These are phyloP conservation scores for Yamadazyma nakazawae DNA, from an alignment of 805 yeast species.

Conservation along the genomic window DNA sequence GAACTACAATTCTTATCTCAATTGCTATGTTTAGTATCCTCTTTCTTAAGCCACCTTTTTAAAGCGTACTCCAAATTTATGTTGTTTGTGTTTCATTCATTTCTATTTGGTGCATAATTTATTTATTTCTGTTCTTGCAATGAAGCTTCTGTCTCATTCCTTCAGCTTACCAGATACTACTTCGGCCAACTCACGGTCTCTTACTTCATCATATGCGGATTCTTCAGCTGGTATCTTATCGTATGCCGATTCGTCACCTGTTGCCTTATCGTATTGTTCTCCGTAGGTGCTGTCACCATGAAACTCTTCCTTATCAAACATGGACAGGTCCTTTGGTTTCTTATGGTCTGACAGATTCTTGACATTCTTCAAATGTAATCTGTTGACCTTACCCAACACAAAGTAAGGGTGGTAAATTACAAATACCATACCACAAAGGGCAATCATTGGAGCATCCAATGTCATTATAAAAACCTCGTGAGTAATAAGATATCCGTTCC, in stretches of 20 bases:
- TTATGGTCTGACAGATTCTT: conserved; percentile 1
- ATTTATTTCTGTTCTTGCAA: too few relatives aligned
- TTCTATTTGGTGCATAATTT: too few relatives aligned
- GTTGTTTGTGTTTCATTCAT: too few relatives aligned
- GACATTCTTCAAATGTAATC: conserved; percentile 13
- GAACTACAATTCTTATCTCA: too few relatives aligned
- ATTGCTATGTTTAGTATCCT: too few relatives aligned
- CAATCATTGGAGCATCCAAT: conserved; percentile 36
- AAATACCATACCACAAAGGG: conserved; percentile 28
- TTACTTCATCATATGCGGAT: background rate
- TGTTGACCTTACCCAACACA: conserved; percentile 35
- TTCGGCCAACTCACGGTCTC: too few relatives aligned
- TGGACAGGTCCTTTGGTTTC: background rate
- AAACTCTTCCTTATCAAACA: background rate
- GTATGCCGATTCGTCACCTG: background rate
- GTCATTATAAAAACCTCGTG: conserved; percentile 36
- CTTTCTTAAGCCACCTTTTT: too few relatives aligned
- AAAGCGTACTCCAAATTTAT: too few relatives aligned
- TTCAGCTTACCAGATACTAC: too few relatives aligned
- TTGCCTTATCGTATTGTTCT: background rate
- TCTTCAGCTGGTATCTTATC: background rate
- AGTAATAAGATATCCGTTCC: conserved; percentile 29
- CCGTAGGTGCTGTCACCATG: background rate
- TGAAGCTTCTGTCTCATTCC: too few relatives aligned
- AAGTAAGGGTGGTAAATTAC: conserved; percentile 35